Conservation (phyloP, 2,329 filamentous ascomycete species). For the Trichoderma atroviride region DNA sequence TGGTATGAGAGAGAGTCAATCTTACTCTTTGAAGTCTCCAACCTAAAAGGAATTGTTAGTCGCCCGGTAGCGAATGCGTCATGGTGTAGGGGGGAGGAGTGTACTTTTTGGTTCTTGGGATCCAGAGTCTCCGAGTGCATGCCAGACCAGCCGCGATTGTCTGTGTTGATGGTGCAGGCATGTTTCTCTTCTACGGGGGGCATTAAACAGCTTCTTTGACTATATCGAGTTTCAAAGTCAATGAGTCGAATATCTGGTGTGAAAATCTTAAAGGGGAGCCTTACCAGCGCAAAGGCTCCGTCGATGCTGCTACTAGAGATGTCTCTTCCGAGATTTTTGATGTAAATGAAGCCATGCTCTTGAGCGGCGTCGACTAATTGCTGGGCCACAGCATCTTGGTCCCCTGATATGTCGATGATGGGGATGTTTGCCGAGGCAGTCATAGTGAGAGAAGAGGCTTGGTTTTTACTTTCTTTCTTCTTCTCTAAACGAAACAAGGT, state of each 20-base stretch:
- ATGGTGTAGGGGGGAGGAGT: background rate
- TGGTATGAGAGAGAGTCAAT: background rate
- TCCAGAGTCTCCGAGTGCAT: conserved; percentile 90
- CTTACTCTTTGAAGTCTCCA: conserved; percentile 86
- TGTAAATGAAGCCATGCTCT: conserved; percentile 86
- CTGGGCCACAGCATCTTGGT: conserved; percentile 61
- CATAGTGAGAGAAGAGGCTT: conserved; percentile 29
- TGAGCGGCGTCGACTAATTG: conserved; percentile 78
- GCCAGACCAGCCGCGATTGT: conserved; percentile 87
- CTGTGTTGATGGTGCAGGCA: conserved; percentile 70
- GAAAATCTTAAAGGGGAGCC: conserved; percentile 23
- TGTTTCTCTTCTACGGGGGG: conserved; percentile 74
- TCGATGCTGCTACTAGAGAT: conserved; percentile 69
- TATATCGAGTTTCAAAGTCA: background rate
- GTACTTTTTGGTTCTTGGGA: conserved; percentile 75
- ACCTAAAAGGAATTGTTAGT: conserved; percentile 48
- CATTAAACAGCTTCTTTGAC: conserved; percentile 73
- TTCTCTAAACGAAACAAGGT: too few species aligned
- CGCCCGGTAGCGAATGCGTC: too few species aligned
- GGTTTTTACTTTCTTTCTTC: background rate
- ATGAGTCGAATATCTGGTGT: background rate
- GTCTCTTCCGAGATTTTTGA: conserved; percentile 72
- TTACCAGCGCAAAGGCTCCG: conserved; percentile 73
- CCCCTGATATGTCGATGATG: conserved; percentile 74
- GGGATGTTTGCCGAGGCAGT: conserved; percentile 61